phyloP scores from a whole-genome alignment of 768 basidiomycete species.

The Termitomyces sp. region DNA sequence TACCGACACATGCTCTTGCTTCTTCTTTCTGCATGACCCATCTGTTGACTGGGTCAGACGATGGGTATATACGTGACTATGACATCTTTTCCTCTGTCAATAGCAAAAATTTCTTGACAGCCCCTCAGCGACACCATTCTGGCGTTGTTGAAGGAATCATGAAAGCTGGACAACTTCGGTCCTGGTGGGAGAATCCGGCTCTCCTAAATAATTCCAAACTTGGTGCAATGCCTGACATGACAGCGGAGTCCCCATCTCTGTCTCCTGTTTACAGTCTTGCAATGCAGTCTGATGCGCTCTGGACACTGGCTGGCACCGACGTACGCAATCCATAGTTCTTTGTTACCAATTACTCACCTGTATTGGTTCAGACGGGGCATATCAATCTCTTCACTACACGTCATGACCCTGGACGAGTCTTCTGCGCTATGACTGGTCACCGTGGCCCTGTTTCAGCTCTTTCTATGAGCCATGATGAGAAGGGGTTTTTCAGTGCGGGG shows the following conservation, averaged over 20 bases:
- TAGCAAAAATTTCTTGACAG: conserved; percentile 79
- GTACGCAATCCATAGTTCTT: conserved; percentile 39
- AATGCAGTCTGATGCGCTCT: conserved; percentile 90
- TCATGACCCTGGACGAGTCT: conserved; percentile 81
- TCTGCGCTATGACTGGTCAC: conserved; percentile 72
- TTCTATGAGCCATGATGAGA: conserved; percentile 74
- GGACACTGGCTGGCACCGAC: conserved; percentile 84
- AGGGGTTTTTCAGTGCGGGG: conserved; percentile 82
- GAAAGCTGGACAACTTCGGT: conserved; percentile 81
- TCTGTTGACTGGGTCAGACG: conserved; percentile 86
- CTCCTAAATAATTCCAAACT: conserved; percentile 23
- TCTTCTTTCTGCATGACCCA: conserved; percentile 84
- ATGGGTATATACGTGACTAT: conserved; percentile 91
- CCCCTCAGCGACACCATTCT: conserved; percentile 84
- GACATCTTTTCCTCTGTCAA: conserved; percentile 89
- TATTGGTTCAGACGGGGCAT: conserved; percentile 60
- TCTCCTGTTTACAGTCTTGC: conserved; percentile 87
- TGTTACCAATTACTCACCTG: conserved; percentile 5
- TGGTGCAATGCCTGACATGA: conserved; percentile 17
- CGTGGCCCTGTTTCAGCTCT: conserved; percentile 83
- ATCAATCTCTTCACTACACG: conserved; percentile 92
- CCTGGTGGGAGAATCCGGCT: conserved; percentile 86
- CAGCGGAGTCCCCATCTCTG: conserved; percentile 44
- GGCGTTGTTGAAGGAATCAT: conserved; percentile 89
- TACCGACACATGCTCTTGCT: conserved; percentile 83